These are phyloP conservation scores for Bacidia gigantensis DNA, from an alignment of 495 filamentous ascomycete genomes.

Conservation along the genomic window DNA sequence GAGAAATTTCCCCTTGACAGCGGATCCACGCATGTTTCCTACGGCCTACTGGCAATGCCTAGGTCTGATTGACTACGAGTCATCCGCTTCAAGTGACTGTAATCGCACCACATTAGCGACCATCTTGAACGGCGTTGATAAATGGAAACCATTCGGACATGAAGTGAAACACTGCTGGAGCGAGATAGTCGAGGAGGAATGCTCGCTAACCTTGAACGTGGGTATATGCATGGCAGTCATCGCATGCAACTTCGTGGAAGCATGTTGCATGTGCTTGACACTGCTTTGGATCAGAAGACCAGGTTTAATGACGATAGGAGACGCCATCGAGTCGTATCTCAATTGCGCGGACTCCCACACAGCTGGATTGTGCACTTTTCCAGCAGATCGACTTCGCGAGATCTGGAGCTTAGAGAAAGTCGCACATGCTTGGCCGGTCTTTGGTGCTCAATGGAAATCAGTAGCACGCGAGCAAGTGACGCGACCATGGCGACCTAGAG, in stretches of 20 bases:
- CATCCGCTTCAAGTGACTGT: neutral
- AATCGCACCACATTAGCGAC: neutral
- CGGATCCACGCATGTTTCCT: neutral
- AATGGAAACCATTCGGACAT: neutral
- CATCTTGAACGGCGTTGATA: neutral
- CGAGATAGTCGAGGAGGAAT: neutral
- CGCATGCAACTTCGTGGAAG: constrained; percentile 12
- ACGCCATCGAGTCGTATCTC: neutral
- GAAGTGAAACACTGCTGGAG: neutral
- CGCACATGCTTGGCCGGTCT: neutral
- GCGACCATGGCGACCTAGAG: neutral
- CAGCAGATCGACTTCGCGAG: neutral
- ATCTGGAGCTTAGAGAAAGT: neutral
- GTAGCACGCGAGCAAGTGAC: neutral
- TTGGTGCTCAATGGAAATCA: neutral
- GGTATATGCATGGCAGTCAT: constrained; percentile 6
- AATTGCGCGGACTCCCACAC: neutral
- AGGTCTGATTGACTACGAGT: too few species aligned
- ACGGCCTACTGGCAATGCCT: too few species aligned
- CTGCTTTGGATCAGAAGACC: neutral
- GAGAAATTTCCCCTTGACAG: neutral
- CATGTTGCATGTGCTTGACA: constrained; percentile 8
- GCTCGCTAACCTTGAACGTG: neutral
- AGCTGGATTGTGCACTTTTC: neutral
- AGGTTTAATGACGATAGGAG: neutral